These are phyloP conservation scores for Micromonas commoda DNA, from an alignment of 139 green algal species.

Conservation along the genomic window DNA sequence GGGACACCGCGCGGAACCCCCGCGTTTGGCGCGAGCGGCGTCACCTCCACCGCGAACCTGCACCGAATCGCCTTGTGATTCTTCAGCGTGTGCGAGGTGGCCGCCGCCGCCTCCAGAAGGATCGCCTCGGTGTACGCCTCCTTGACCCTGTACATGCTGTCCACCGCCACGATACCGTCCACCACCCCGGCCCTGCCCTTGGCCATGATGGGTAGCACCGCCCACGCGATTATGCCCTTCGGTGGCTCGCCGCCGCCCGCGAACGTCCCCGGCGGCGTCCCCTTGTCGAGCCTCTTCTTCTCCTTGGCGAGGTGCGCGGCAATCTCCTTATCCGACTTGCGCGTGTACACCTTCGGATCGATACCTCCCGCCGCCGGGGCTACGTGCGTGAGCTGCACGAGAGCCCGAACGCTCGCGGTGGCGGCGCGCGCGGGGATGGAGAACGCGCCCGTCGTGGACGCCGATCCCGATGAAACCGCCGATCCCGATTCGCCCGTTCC, in stretches of 20 bases:
- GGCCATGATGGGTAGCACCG: neutral
- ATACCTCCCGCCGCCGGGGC: neutral
- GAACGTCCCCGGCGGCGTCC: neutral
- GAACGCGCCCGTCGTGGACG: too few relatives aligned
- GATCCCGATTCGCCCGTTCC: too few relatives aligned
- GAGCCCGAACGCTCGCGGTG: neutral
- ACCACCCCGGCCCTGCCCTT: neutral
- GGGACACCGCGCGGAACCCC: neutral
- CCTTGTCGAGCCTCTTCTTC: neutral
- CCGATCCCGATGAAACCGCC: too few relatives aligned
- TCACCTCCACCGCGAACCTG: neutral
- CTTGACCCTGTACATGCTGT: slow-evolving; percentile 13
- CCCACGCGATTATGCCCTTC: neutral
- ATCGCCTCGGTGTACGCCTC: slow-evolving; percentile 3
- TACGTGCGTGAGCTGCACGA: slow-evolving; percentile 7
- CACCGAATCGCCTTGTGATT: slow-evolving; percentile 23
- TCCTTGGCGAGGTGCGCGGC: slow-evolving; percentile 10
- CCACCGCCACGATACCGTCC: neutral
- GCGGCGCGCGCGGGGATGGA: neutral
- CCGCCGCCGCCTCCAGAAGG: slow-evolving; percentile 1
- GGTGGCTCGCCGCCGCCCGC: neutral
- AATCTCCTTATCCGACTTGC: neutral
- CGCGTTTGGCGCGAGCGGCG: neutral
- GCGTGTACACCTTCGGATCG: slow-evolving; percentile 20
- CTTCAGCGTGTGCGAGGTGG: slow-evolving; percentile 2